Evolutionary conservation across 176 grass and related monocot species (phyloP), one percentile per base, ranked within the genome.

Genomic region (Oryza meridionalis): DNA sequence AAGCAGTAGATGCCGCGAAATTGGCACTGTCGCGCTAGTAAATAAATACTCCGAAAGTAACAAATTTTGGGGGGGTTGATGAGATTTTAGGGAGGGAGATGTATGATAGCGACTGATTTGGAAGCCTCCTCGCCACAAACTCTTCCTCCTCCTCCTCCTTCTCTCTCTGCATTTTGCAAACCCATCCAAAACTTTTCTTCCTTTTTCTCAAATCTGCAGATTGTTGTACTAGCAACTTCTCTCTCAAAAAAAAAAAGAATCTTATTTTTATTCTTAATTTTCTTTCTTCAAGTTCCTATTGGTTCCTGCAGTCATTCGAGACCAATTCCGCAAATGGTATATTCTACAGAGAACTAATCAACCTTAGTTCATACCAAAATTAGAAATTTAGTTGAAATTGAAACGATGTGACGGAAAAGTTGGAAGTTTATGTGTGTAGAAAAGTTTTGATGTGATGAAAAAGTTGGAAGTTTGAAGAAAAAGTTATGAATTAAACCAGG

Each of bases 1-100:
- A 86, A 16, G 86, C 40, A 21, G 81, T 86, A 86, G 88, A 86
- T 82, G 84, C 84, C 83, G 78, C 25, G 72, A 89, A 38, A 46
- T 49, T 58, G 53, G 7, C 53, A 21, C 17, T 58, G 53, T 46
- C 40, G 22, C 14, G 50, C 67, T 37, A 42, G 14, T 16, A 38
- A 55, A 17, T 51, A 17, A 11, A 19, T 7, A 27, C 37, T 38
- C 29, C 29, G 29, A 31, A 38, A 53, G 61, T 32, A 19, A 21
- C 64, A 81, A 77, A 26, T 49, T 5, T 16, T 6, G 1, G 45
- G 37, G 37, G 49, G 40, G 79, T 73, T 78, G 73, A 86, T 69
- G 79, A 78, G 83, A 89, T 81, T 89, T 70, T 70, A 69, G 81
- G 43, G 81, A 77, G 75, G 46, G 62, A 17, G 22, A 72, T 26